Evolutionary conservation across 164 flowering plant species (phyloP), one percentile per base, ranked within the genome.

Genomic region (Aristolochia californica): DNA sequence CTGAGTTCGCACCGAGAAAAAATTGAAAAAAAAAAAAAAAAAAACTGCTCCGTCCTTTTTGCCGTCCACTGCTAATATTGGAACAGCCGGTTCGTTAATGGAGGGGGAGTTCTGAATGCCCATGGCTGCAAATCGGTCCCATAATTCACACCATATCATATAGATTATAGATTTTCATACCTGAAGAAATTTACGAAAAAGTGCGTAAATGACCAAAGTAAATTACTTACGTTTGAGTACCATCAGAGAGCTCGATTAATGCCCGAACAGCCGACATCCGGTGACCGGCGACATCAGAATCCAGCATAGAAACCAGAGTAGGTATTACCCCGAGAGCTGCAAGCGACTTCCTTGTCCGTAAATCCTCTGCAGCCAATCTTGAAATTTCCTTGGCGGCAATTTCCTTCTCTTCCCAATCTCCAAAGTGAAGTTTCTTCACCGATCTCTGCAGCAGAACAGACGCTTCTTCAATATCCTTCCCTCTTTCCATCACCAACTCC

Each of bases 381-480:
- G 23, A 71, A 12, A 85, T 81, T 61, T 79, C 87, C 43, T 44
- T 45, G 7, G 83, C 90, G 13, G 96, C 98, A 54, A 50, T 48
- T 62, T 78, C 83, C 62, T 79, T 84, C 71, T 91, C 66, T 9
- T 56, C 54, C 23, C 12, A 23, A 59, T 71, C 77, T 38, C 98
- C 98, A 34, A 91, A 91, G 66, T 84, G 87, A 63, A 91, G 83
- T 65, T 58, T 73, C 80, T 88, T 91, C 45, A 91, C 98, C 10
- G 96, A 69, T 63, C 72, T 84, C 67, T 77, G 87, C 62, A 88
- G 60, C 65, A 54, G 71, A 57, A 62, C 27, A 43, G 59, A 53
- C 28, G 43, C 64, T 23, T 58, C 74, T 13, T 66, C 74, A 59
- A 74, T 82, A 57, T 72, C 81, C 64, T 72, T 84, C 72, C 84